Base-by-base conservation (phyloP, 768 basidiomycete genomes). In the Tulasnella sp. region DNA sequence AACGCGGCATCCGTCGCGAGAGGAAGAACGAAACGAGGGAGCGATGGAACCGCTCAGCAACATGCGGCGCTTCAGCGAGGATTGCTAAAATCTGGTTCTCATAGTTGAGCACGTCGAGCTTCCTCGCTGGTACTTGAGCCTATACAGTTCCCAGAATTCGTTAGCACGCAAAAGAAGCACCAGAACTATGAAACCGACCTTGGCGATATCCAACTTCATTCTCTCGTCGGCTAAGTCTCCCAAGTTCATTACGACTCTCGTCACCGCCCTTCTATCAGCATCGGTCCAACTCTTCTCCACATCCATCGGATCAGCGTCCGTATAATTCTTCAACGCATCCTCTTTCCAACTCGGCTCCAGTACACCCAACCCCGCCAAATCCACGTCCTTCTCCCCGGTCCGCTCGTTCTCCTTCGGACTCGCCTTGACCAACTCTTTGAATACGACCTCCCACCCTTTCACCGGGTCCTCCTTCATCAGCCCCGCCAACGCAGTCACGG, bases 1-100 rank as follows among this genome's bases (percentile, higher is more conserved):
- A 79, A 52, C 87, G 88, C 5, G 78, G 76, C 16, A 76, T 77
- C 68, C 62, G 67, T 8, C 72, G 76, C 76, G 74, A 77, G 41
- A 98, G 83, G 82, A 98, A 97, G 71, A 90, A 84, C 0, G 93
- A 89, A n/a, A 97, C 83, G 39, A 98, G 82, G n/a, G 90, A 87
- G 41, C 92, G 89, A 72, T 90, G 92, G 79, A 96, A 90, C 78
- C 89, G 91, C 79, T 98, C 94, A 0, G 89, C 91, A 12, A 97
- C 80, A 1, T 85, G 82, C 0, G 89, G 82, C 72, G 88, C 86
- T 76, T 89, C 86, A n/a, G 85, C 85, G 16, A 98, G 83, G 0
- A 89, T 82, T 9, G 82, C 79, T 16, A 98, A 84, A 3, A 98
- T 82, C 78, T 97, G 94, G 11, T 84, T 80, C 78, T 96, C 94